Percentiles rank a stretch among this genome's conserved stretches.
These are phyloP conservation scores for Mycena galopus DNA, from an alignment of 768 basidiomycete genomes.

Conservation along the genomic window DNA sequence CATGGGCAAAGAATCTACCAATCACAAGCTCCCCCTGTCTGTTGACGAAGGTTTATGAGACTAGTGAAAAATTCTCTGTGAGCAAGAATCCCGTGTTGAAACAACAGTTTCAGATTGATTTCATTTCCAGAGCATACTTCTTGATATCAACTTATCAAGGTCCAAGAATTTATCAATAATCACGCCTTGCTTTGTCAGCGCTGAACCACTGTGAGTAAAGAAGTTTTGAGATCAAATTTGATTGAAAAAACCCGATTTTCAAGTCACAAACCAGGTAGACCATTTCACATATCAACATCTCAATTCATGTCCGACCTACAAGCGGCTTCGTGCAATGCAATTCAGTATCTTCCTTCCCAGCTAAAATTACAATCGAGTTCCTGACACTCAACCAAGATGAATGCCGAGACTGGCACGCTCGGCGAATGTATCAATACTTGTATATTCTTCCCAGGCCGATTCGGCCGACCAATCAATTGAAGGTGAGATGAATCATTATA, in stretches of 20 bases:
- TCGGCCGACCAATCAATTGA: not conserved
- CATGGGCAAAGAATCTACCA: conserved; percentile 1
- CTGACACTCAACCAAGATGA: conserved; percentile 3
- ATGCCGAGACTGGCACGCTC: conserved; percentile 1
- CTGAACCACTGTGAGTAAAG: not conserved
- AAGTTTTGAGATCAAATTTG: not conserved
- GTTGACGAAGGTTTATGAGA: not conserved
- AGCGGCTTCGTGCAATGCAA: conserved; percentile 7
- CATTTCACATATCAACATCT: conserved; percentile 12
- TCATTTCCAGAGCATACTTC: conserved; percentile 3
- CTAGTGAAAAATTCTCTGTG: not conserved
- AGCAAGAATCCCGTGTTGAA: conserved; percentile 9
- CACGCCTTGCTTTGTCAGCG: not conserved
- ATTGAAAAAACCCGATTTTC: not conserved
- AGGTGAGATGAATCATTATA: not conserved
- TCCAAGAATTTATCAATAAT: not conserved
- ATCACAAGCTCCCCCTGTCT: not conserved
- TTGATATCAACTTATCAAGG: not conserved
- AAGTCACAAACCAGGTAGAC: conserved; percentile 2
- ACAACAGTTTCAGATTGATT: conserved; percentile 12
- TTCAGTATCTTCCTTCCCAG: conserved; percentile 4
- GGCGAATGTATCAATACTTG: not conserved
- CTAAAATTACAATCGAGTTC: not conserved
- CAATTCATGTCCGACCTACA: conserved; percentile 12
- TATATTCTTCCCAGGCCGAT: conserved; percentile 14